Evolutionary conservation across 768 basidiomycete species (phyloP), one percentile per base, ranked within the genome.

Genomic region (Gloeophyllum trabeum): DNA sequence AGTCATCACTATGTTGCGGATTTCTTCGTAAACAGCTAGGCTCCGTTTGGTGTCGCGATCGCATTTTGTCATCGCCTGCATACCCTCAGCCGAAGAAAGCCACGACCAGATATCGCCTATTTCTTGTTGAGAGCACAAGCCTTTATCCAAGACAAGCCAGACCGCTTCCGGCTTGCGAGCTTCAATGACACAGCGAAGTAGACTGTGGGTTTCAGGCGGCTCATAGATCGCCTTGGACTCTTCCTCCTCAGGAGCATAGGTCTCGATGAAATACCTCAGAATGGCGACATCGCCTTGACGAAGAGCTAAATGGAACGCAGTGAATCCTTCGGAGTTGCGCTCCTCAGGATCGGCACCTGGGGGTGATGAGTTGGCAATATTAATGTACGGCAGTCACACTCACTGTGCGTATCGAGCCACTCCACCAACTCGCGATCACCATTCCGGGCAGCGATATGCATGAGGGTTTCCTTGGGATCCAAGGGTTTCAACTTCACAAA

Each of bases 321-420:
- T 81, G 39, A 70, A 61, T 19, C 71, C 71, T 39, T 63, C 48
- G 0, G 65, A 68, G 57, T 86, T 69, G 41, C 73, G 70, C 54
- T 87, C 85, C 46, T 85, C 83, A 16, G 73, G 65, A 47, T 85
- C 80, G 39, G 81, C 82, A 60, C 75, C 85, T 87, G 52, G 23
- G 46, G 35, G 41, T 48, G 35, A 49, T 35, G 10, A 7, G 44
- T 46, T 28, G 46, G 44, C 35, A 46, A 50, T 41, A 47, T 44
- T 46, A 40, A 37, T 14, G 13, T 22, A 6, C 2, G 3, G 16
- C 18, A 21, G 21, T 13, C 43, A 42, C 40, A 59, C 76, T 50
- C 51, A 85, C 85, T 75, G 54, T 87, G 83, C 4, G 71, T 65
- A 58, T 79, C 72, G 10, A 88, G 70, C 82, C 83, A 87, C 49